Conservation (phyloP, 345 rosid genomes). For the Anastatica hierochuntica region DNA sequence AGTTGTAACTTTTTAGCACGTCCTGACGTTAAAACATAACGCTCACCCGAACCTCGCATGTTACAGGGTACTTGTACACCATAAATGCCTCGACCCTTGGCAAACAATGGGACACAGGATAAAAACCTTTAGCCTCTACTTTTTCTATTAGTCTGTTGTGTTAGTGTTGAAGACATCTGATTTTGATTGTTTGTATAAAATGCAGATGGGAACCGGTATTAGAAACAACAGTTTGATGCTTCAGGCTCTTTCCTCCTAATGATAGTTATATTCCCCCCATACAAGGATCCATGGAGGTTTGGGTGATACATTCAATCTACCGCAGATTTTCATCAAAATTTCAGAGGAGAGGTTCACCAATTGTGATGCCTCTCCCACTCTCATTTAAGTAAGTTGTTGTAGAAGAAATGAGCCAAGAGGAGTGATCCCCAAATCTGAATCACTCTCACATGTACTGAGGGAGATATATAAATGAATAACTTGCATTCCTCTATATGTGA, state of each 20-base stretch:
- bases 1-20: background rate
- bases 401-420: too few relatives aligned
- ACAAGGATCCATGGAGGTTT: slow-evolving; percentile 37
- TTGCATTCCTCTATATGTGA: too few relatives aligned
- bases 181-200: background rate
- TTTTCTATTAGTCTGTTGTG: background rate
- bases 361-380: too few relatives aligned
- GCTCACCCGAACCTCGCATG: background rate
- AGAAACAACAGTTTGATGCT: slow-evolving; percentile 52
- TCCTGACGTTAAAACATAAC: background rate
- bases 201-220: slow-evolving; percentile 84
- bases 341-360: too few relatives aligned
- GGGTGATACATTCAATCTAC: background rate
- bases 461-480: too few relatives aligned
- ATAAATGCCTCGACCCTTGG: slow-evolving; percentile 80
- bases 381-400: too few relatives aligned
- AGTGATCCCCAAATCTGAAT: too few relatives aligned
- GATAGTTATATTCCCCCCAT: slow-evolving; percentile 81
- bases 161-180: slow-evolving; percentile 12
- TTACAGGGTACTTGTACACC: slow-evolving; percentile 79
- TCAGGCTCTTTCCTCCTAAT: slow-evolving; percentile 72
- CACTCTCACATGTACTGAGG: background rate
- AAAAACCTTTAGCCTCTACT: slow-evolving; percentile 11
- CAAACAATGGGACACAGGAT: slow-evolving; percentile 79
- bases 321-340: background rate